Conservation (phyloP, 208 protist species). For the Trypanosoma scelopori region DNA sequence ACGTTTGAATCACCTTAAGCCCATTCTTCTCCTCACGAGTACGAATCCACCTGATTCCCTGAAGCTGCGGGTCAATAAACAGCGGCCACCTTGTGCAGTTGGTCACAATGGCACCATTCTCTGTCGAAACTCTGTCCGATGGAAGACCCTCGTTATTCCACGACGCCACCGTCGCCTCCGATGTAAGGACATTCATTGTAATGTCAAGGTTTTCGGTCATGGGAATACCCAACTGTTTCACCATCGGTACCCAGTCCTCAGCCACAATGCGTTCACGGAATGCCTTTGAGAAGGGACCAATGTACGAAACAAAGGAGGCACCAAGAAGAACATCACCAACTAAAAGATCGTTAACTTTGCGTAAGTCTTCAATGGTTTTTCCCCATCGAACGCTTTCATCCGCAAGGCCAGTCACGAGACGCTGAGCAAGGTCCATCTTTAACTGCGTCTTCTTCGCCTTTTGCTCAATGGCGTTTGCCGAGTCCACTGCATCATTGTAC, state of each 20-base stretch:
- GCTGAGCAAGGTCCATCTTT: slow-evolving; percentile 93
- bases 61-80: slow-evolving; percentile 98
- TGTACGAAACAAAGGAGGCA: slow-evolving; percentile 98
- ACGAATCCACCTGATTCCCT: slow-evolving; percentile 98
- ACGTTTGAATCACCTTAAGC: slow-evolving; percentile 92
- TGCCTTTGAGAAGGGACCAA: slow-evolving; percentile 96
- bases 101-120: slow-evolving; percentile 97
- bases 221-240: slow-evolving; percentile 91
- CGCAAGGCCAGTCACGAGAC: slow-evolving; percentile 95
- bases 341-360: slow-evolving; percentile 88
- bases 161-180: slow-evolving; percentile 90
- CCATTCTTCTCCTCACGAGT: slow-evolving; percentile 95
- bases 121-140: slow-evolving; percentile 96
- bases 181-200: slow-evolving; percentile 92
- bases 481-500: slow-evolving; percentile 94
- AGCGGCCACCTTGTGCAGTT: slow-evolving; percentile 98
- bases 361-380: slow-evolving; percentile 91
- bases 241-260: slow-evolving; percentile 92
- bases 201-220: slow-evolving; percentile 93
- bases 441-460: slow-evolving; percentile 94
- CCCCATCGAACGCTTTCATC: slow-evolving; percentile 98
- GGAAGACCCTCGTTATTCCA: slow-evolving; percentile 98
- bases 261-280: slow-evolving; percentile 94
- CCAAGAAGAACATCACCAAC: slow-evolving; percentile 97
- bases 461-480: slow-evolving; percentile 91